Evolutionary conservation across 78 protist genomes (phyloP), one percentile per base, ranked within the genome.

Genomic region (Speleostelium caveatum): DNA sequence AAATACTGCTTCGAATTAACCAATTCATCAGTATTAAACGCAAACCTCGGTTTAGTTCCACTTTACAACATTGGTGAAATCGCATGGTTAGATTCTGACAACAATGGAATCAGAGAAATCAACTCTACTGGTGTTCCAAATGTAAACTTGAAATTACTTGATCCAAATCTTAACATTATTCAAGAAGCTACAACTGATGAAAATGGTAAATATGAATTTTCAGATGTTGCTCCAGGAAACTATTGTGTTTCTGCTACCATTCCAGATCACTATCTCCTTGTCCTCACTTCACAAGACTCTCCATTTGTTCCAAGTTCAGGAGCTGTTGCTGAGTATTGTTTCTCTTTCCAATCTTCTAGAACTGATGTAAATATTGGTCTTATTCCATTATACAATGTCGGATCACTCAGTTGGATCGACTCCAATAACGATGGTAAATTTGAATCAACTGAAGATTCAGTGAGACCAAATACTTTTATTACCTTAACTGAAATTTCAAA

Each of bases 311-410:
- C 3, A 26, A 24, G 26, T 38, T n/a, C n/a, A n/a, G n/a, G n/a
- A n/a, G n/a, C 73, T 14, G n/a, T 2, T 2, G 73, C 55, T 66
- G 42, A 68, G 0, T 45, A 68, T 45, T 68, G 75, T 68, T 68
- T 68, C 55, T 14, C 22, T 28, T 42, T 68, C 38, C 24, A 32
- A 2, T 1, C 22, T 3, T 42, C 75, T 51, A n/a, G 26, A 19
- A 36, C 61, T n/a, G 35, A 38, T 45, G 32, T 30, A 7, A 55
- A 76, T 63, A 35, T 67, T 32, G 86, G 86, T 49, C 22, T 76
- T 17, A 26, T 16, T 19, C 75, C 75, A 45, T 28, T 68, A 42
- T 33, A 42, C 17, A 42, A 38, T 12, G 55, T 68, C n/a, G 75
- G 75, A 2, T 7, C 19, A 68, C 32, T 68, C 3, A 22, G 60